phyloP scores from a whole-genome alignment of 176 grass and related monocot species.

The Pontederia crassipes region DNA sequence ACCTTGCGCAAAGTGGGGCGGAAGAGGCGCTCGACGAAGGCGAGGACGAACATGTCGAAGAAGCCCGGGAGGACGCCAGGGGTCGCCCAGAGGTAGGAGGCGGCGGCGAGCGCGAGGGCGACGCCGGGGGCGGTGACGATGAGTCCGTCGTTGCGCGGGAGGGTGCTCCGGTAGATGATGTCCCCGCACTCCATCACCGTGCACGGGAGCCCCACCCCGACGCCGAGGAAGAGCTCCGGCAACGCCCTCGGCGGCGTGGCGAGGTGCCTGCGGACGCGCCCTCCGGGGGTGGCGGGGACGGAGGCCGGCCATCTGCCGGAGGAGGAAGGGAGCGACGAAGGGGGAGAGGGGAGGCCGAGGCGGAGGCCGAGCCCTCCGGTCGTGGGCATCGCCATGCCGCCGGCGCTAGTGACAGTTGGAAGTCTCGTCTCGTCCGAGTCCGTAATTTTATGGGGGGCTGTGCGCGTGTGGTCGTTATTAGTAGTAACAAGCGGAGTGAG shows the following conservation, averaged over 20 bases:
- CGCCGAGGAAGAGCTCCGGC: conserved; percentile 65
- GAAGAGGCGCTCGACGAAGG: conserved; percentile 65
- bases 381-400: background rate
- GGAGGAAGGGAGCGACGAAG: conserved; percentile 9
- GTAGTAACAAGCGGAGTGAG: no score
- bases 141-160: conserved; percentile 64
- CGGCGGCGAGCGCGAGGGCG: conserved; percentile 45
- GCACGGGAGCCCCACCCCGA: conserved; percentile 91
- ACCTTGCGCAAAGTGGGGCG: conserved; percentile 86
- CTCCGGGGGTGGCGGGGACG: background rate
- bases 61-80: conserved; percentile 89
- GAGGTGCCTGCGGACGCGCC: conserved; percentile 16
- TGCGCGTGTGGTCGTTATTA: no score
- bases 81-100: conserved; percentile 85
- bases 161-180: conserved; percentile 96
- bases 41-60: conserved; percentile 95
- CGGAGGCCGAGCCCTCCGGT: conserved; percentile 9
- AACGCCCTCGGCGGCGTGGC: conserved; percentile 31
- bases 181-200: conserved; percentile 97
- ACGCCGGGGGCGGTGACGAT: conserved; percentile 59
- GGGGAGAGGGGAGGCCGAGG: conserved; percentile 16
- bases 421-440: no score
- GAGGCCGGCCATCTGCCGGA: conserved; percentile 9
- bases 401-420: no score
- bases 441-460: no score